Evolutionary conservation across 164 flowering plant species (phyloP), one percentile per base, ranked within the genome.

Genomic region (grape (Vitis vinifera)): DNA sequence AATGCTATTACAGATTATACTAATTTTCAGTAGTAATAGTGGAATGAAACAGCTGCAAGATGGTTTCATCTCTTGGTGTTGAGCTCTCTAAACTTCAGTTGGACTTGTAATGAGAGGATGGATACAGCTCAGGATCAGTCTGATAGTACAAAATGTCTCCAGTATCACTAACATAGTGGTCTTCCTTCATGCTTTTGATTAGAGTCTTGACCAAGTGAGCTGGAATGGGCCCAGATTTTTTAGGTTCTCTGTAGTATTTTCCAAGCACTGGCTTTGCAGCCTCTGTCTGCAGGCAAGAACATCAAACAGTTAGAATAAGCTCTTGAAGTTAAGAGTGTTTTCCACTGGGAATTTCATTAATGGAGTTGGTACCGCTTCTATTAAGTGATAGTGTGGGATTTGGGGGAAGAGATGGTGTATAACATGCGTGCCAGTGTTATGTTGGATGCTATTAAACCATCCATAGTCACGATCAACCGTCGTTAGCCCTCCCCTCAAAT

Each of bases 371-470:
- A 88, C 93, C 60, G 93, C 93, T 82, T 89, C 93, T 0, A 84
- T 68, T 10, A 87, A 63, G 79, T 86, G 91, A 55, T 89, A 89
- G 73, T 89, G 93, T 9, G 93, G 93, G 77, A 87, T 89, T 72
- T 87, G 93, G 61, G 93, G 93, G 79, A 89, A 89, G 59, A 89
- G 85, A 74, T 82, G 88, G 49, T 84, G 88, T 0, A 82, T 75
- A 50, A 92, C 98, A 77, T 92, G 98, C 17, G 98, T 94, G 68
- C 97, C 98, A 61, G 92, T 92, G 64, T 94, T 93, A 73, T 94
- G 97, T 72, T 94, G 98, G 72, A 94, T 83, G 74, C 82, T 84
- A 70, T 94, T 94, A 69, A 94, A 73, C 82, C 75, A 51, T 56
- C 98, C 98, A 37, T 94, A 94, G 23, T 92, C 98, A 31, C 90